Base-by-base conservation (phyloP, 495 filamentous ascomycete genomes). In the Parathielavia appendiculata region DNA sequence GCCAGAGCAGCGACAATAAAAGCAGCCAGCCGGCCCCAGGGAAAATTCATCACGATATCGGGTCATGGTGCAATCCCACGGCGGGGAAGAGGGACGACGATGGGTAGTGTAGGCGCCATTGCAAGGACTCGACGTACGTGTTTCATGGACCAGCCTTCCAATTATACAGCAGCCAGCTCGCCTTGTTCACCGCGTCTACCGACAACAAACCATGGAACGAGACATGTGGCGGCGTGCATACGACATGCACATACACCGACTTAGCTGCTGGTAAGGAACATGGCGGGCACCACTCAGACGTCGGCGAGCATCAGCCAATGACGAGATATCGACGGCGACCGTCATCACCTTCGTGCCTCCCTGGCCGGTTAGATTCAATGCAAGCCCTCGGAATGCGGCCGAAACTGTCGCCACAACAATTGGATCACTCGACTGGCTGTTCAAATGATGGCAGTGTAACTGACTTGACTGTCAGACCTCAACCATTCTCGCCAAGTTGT, bases 221-320 rank as follows among this genome's bases (percentile, higher is more conserved):
- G 56, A 59, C 51, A 59, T 59, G 51, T 51, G 51, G 60, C 60
- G 30, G 50, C 50, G 12, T 43, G 56, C 39, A 45, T 32, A n/a
- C 47, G 26, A 30, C 52, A 40, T 40, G 40, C 52, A 48, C 38
- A 36, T 53, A 36, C 44, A 57, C 53, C 54, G 54, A 57, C 39
- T 35, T 41, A 13, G 23, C 19, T 30, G 26, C 26, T 30, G 26
- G 16, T 34, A 22, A 17, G n/a, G n/a, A 16, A 38, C 49, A 50
- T 9, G 26, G 50, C 50, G 57, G 50, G 43, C 43, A 59, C 49
- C 40, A 45, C 46, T 57, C 23, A 36, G 39, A 34, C 39, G 9
- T 30, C 14, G 38, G 10, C 40, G 13, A 54, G 12, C 17, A 30
- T 7, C 19, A 16, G 32, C 56, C 56, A 51, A 51, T 58, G 36